Conservation (phyloP, 176 grass and related monocot genomes). For the Juncus effusus region DNA sequence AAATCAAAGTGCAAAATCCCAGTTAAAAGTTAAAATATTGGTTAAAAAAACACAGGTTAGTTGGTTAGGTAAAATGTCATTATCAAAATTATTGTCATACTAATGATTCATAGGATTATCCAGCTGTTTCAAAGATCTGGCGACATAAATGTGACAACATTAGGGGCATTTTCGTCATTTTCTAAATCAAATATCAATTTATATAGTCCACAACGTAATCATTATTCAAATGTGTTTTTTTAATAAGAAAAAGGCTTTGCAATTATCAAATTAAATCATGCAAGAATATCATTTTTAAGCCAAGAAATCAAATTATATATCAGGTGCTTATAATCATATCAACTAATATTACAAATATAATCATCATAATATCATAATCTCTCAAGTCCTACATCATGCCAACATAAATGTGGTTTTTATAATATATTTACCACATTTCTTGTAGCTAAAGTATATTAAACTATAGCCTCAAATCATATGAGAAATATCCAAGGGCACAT, state of each 20-base stretch:
- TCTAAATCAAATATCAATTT: constrained; percentile 14
- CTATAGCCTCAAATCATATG: constrained; percentile 8
- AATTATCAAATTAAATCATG: too few relatives aligned
- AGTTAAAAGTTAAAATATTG: too few relatives aligned
- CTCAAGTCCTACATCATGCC: not conserved
- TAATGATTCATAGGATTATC: constrained; percentile 23
- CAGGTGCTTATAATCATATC: constrained; percentile 14
- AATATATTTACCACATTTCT: constrained; percentile 34
- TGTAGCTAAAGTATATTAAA: constrained; percentile 19
- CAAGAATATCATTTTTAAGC: too few relatives aligned
- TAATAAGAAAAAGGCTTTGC: not conserved
- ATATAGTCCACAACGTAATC: constrained; percentile 16
- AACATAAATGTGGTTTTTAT: constrained; percentile 15
- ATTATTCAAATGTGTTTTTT: constrained; percentile 11
- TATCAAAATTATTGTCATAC: constrained; percentile 19
- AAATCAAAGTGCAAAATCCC: too few relatives aligned
- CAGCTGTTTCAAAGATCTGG: not conserved
- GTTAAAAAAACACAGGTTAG: too few relatives aligned
- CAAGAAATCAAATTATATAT: too few relatives aligned
- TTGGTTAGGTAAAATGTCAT: constrained; percentile 21
- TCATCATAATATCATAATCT: constrained; percentile 18
- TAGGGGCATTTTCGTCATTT: constrained; percentile 8
- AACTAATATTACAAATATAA: constrained; percentile 16
- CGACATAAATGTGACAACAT: constrained; percentile 7
- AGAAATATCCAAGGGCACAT: constrained; percentile 26